Evolutionary conservation across 1,139 yeast genomes (phyloP).

Genomic region (Pichia sp.): DNA sequence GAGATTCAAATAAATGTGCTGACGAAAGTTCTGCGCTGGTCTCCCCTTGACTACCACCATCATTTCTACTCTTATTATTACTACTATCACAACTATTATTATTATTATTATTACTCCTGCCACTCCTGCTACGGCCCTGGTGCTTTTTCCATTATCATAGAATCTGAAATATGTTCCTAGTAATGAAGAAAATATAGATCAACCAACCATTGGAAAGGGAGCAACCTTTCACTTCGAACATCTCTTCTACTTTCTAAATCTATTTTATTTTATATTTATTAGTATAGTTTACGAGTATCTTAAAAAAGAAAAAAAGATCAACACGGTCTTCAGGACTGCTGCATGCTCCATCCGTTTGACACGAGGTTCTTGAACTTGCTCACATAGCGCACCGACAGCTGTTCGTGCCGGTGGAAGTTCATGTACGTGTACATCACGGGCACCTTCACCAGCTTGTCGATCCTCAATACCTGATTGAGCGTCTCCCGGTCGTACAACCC

Average conservation of each 20-base stretch:
- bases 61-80: neutral
- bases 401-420: constrained; percentile 11
- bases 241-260: neutral
- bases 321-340: constrained; percentile 5
- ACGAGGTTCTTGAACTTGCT: constrained; percentile 14
- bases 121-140: neutral
- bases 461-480: constrained; percentile 8
- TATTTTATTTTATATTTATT: neutral
- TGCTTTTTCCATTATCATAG: neutral
- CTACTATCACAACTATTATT: neutral
- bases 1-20: constrained; percentile 24
- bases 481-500: neutral
- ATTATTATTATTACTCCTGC: neutral
- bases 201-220: neutral
- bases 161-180: neutral
- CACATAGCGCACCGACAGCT: constrained; percentile 1
- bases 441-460: constrained; percentile 13
- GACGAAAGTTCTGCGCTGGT: neutral
- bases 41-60: neutral
- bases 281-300: neutral
- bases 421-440: constrained; percentile 25
- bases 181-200: neutral
- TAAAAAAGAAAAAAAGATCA: neutral
- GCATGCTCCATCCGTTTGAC: constrained; percentile 21
- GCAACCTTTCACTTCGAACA: neutral